These are phyloP conservation scores for Zelonia costaricensis DNA, from an alignment of 208 protist genomes.

Conservation along the genomic window DNA sequence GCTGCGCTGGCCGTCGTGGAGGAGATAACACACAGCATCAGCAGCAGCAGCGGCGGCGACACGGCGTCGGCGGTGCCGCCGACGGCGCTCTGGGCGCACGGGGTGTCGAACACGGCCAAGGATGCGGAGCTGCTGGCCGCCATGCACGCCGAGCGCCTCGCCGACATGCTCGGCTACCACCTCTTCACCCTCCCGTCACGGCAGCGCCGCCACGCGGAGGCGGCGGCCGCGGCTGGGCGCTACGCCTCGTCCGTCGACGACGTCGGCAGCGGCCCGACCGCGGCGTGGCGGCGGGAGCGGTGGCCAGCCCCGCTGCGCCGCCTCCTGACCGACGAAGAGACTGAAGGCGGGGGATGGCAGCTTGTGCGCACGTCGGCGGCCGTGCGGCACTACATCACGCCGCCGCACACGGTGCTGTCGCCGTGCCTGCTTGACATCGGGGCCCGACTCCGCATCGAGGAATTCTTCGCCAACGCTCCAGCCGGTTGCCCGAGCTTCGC, in stretches of 20 bases:
- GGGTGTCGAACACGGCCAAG: constrained; percentile 64
- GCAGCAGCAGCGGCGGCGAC: background rate
- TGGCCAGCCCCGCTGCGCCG: constrained; percentile 75
- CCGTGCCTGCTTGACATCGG: constrained; percentile 68
- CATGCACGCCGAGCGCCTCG: constrained; percentile 88
- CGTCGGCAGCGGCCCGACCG: constrained; percentile 13
- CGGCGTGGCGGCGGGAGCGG: constrained; percentile 6
- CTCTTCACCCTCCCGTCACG: constrained; percentile 86
- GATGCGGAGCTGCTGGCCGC: constrained; percentile 79
- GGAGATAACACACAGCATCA: background rate
- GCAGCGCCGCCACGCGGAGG: constrained; percentile 83
- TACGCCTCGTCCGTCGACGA: constrained; percentile 77
- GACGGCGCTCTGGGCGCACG: constrained; percentile 71
- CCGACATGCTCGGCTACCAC: constrained; percentile 84
- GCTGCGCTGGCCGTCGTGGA: background rate
- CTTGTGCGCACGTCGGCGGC: constrained; percentile 48
- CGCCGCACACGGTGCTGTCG: constrained; percentile 63
- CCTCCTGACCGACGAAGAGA: constrained; percentile 62
- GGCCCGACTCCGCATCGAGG: constrained; percentile 48
- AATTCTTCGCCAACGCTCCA: constrained; percentile 36
- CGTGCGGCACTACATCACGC: constrained; percentile 33
- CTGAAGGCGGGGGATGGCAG: constrained; percentile 78
- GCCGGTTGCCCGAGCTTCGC: constrained; percentile 41
- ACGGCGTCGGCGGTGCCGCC: too few relatives aligned
- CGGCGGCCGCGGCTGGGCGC: constrained; percentile 68